These are phyloP conservation scores for Phanerodontia chrysosporium DNA, from an alignment of 768 basidiomycete genomes.

Conservation along the genomic window DNA sequence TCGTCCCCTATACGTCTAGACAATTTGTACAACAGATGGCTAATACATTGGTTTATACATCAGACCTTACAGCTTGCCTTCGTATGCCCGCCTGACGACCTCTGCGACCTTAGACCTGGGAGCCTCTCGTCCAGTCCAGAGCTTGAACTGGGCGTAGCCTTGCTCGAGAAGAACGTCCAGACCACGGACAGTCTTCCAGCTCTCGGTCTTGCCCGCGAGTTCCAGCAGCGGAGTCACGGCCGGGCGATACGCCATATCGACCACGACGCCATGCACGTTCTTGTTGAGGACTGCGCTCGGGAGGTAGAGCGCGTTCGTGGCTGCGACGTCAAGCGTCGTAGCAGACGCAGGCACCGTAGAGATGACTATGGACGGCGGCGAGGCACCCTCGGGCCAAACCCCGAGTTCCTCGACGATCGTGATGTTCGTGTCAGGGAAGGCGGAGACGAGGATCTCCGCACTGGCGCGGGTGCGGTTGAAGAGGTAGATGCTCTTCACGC, in stretches of 20 bases:
- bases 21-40: not conserved
- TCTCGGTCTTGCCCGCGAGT: constrained; percentile 50
- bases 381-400: constrained; percentile 36
- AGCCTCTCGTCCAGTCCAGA: constrained; percentile 71
- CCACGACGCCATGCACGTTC: constrained; percentile 62
- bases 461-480: constrained; percentile 81
- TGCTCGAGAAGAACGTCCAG: constrained; percentile 86
- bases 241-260: constrained; percentile 96
- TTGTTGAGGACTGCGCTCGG: constrained; percentile 54
- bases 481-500: constrained; percentile 70
- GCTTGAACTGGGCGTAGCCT: constrained; percentile 79
- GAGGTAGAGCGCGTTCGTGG: constrained; percentile 41
- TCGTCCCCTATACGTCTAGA: not conserved
- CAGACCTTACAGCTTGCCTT: not conserved
- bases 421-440: constrained; percentile 65
- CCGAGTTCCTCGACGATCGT: constrained; percentile 57
- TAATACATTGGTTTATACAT: not conserved
- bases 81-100: constrained; percentile 46
- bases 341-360: constrained; percentile 81
- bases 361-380: constrained; percentile 69
- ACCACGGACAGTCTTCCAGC: constrained; percentile 75
- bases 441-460: constrained; percentile 61
- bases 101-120: constrained; percentile 45
- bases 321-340: constrained; percentile 38
- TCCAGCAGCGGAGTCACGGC: constrained; percentile 74